phyloP scores from a whole-genome alignment of 352 stramenopile genomes.

The Pythium biforme region DNA sequence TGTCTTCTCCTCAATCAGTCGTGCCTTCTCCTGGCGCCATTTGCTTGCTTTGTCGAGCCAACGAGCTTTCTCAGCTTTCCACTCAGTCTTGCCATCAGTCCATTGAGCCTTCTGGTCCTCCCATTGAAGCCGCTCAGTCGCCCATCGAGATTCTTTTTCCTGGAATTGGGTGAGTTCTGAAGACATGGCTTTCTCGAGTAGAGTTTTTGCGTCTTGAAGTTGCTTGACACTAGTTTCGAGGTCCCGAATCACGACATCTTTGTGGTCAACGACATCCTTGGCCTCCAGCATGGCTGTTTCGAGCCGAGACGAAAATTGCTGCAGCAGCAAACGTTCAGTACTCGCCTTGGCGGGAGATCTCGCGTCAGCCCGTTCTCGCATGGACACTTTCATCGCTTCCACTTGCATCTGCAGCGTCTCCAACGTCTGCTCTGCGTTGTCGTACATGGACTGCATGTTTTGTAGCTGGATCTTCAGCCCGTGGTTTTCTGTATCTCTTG shows the following conservation, averaged over 20 bases:
- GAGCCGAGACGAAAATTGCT: conserved; percentile 49
- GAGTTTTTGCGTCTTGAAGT: conserved; percentile 22
- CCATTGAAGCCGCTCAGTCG: neutral
- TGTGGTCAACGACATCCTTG: conserved; percentile 67
- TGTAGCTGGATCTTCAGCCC: conserved; percentile 33
- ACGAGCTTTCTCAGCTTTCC: neutral
- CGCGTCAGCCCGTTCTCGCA: neutral
- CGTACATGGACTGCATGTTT: conserved; percentile 45
- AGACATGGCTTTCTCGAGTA: conserved; percentile 3
- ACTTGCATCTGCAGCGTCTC: conserved; percentile 45
- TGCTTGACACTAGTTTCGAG: conserved; percentile 43
- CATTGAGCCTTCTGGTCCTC: neutral
- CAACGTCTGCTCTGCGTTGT: conserved; percentile 41
- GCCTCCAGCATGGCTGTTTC: conserved; percentile 66
- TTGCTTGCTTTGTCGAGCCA: neutral
- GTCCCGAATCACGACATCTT: conserved; percentile 56
- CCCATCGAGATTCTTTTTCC: conserved; percentile 14
- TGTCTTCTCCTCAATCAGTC: neutral
- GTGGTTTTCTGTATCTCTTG: conserved; percentile 40
- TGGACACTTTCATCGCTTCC: conserved; percentile 32
- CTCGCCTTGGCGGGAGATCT: conserved; percentile 14
- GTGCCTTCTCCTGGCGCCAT: neutral
- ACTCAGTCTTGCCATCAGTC: conserved; percentile 1
- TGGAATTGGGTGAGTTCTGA: conserved; percentile 21
- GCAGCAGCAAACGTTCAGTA: conserved; percentile 46